Evolutionary conservation across 176 grass and related monocot genomes (phyloP).

Genomic region (Chrysopogon serrulatus): DNA sequence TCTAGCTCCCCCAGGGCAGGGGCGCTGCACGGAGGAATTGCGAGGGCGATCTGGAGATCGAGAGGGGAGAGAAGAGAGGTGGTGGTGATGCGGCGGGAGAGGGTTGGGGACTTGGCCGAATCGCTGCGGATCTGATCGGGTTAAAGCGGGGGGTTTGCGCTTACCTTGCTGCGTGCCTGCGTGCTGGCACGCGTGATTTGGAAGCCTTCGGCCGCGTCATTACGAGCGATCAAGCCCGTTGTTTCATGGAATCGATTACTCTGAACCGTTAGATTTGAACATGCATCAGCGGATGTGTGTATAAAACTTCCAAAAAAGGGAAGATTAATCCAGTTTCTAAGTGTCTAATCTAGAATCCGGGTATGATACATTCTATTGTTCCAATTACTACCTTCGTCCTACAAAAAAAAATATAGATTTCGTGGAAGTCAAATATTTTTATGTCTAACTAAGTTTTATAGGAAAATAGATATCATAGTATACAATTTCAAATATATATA

Average conservation of each 20-base stretch:
- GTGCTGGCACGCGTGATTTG: constrained; percentile 1
- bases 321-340: neutral
- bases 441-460: neutral
- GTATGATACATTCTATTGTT: neutral
- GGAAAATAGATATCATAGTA: neutral
- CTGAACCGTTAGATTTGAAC: neutral
- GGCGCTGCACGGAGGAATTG: constrained; percentile 5
- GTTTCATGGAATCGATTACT: neutral
- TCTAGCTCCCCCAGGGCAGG: constrained; percentile 5
- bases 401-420: neutral
- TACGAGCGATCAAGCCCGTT: neutral
- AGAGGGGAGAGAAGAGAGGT: neutral
- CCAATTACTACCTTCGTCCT: neutral
- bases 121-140: constrained; percentile 31
- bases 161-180: neutral
- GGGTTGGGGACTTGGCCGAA: constrained; percentile 17
- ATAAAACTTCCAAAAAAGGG: neutral
- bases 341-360: neutral
- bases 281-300: neutral
- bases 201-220: constrained; percentile 21
- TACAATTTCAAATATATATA: neutral
- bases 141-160: neutral
- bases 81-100: constrained; percentile 10
- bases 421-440: neutral
- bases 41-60: constrained; percentile 35